Evolutionary conservation across 768 basidiomycete species (phyloP), one percentile per base, ranked within the genome.

Genomic region (Steccherinum ochraceum): DNA sequence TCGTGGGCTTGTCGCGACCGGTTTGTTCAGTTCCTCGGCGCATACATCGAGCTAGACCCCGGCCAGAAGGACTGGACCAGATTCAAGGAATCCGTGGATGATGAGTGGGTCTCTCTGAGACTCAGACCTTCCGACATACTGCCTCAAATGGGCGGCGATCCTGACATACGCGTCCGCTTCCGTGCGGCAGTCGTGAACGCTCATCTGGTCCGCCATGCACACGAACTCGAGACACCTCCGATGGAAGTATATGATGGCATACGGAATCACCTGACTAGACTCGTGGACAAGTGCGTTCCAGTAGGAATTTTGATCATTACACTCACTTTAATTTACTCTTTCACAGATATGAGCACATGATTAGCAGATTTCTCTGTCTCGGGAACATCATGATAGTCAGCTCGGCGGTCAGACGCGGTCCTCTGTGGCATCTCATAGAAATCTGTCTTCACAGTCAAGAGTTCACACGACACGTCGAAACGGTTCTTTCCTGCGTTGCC

Each of bases 361-460:
- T 88, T 48, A 91, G 85, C 11, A 80, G 84, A 40, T 73, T 84
- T 24, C 71, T 92, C 24, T 80, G 75, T 18, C 71, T 88, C 12
- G 86, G 81, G 23, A 92, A 90, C 66, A 78, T 85, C 55, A 84
- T 90, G 77, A 76, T 96, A 39, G 77, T 81, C 16, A 87, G 84
- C 60, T 85, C 90, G 1, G 76, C 78, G 1, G 78, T 86, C 19
- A 77, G 94, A 23, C 81, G 90, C 13, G 87, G 83, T 3, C 78
- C 92, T 1, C 93, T 95, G 61, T 93, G 87, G 83, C 86, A 95
- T 65, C 63, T 98, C 45, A 70, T 97, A 52, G 92, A 94, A 64
- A 78, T 79, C 4, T 79, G 78, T 65, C 58, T 71, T 55, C 72
- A 55, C 66, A 74, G 54, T 61, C 57, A 70, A 69, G 41, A 67